Conservation (phyloP, 805 yeast species). For the Nakazawaea peltata region DNA sequence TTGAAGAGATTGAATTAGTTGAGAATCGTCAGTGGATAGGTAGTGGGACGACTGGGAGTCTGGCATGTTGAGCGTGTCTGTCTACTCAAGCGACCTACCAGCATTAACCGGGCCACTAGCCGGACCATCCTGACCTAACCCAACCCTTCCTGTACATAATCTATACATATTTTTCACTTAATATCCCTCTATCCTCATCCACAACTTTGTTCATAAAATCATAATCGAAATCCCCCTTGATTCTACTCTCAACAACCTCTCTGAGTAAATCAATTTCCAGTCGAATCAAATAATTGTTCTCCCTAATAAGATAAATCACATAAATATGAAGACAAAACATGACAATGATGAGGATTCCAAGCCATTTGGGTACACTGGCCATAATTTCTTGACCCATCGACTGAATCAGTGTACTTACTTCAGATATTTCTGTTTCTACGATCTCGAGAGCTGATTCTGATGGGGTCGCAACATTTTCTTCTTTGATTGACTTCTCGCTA, state of each 20-base stretch:
- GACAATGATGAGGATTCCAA: slow-evolving; percentile 17
- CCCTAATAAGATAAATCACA: slow-evolving; percentile 14
- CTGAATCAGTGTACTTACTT: slow-evolving; percentile 1
- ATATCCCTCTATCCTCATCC: too few relatives aligned
- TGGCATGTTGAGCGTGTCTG: too few relatives aligned
- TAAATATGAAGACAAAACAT: slow-evolving; percentile 18
- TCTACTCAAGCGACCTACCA: too few relatives aligned
- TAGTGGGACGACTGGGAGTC: slow-evolving; percentile 6
- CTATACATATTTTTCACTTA: too few relatives aligned
- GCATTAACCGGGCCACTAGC: too few relatives aligned
- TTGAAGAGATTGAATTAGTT: slow-evolving; percentile 56
- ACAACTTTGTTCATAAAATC: too few relatives aligned
- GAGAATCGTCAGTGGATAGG: slow-evolving; percentile 28
- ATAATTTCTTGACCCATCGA: slow-evolving; percentile 12
- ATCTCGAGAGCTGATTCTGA: slow-evolving; percentile 4
- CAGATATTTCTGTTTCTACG: too few relatives aligned
- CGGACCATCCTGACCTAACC: too few relatives aligned
- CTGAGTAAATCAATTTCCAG: background rate
- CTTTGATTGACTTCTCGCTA: background rate
- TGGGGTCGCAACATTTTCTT: background rate
- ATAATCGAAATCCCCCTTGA: background rate
- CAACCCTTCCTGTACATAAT: background rate
- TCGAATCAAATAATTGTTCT: slow-evolving; percentile 19
- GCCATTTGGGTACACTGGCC: slow-evolving; percentile 14
- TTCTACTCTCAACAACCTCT: background rate